Evolutionary conservation across 129 eudicot genomes (phyloP).

Genomic region (Artemisia tridentata): DNA sequence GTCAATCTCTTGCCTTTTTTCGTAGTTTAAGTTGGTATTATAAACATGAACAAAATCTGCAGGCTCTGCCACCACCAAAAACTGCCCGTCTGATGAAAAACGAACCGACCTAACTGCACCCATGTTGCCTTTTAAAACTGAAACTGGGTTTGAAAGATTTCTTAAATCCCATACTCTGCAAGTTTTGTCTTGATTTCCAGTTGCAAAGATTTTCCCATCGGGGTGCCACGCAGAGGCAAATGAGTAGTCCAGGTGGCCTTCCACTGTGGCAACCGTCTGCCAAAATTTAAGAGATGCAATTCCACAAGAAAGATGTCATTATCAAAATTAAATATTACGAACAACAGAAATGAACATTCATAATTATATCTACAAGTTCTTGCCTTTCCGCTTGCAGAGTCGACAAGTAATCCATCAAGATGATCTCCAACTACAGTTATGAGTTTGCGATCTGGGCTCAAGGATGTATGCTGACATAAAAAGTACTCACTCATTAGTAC

Average conservation of each 20-base stretch:
- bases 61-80: conserved; percentile 75
- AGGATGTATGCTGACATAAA: conserved; percentile 72
- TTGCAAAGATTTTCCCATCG: conserved; percentile 46
- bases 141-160: conserved; percentile 50
- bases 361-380: conserved; percentile 3
- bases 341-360: not conserved
- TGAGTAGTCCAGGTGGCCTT: conserved; percentile 84
- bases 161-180: conserved; percentile 84
- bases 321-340: not conserved
- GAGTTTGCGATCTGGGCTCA: conserved; percentile 78
- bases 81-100: conserved; percentile 74
- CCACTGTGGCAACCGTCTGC: conserved; percentile 65
- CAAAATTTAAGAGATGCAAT: not conserved
- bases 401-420: conserved; percentile 77
- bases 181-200: conserved; percentile 93
- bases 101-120: conserved; percentile 86
- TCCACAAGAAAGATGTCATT: not conserved
- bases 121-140: conserved; percentile 76
- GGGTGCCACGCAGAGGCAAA: conserved; percentile 90
- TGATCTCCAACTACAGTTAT: conserved; percentile 80
- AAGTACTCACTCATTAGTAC: not conserved
- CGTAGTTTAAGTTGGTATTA: conserved; percentile 38
- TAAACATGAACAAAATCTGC: conserved; percentile 91
- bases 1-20: conserved; percentile 69
- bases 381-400: conserved; percentile 77